Evolutionary conservation across 306 rosid species (phyloP).

Genomic region (Alnus rubra): DNA sequence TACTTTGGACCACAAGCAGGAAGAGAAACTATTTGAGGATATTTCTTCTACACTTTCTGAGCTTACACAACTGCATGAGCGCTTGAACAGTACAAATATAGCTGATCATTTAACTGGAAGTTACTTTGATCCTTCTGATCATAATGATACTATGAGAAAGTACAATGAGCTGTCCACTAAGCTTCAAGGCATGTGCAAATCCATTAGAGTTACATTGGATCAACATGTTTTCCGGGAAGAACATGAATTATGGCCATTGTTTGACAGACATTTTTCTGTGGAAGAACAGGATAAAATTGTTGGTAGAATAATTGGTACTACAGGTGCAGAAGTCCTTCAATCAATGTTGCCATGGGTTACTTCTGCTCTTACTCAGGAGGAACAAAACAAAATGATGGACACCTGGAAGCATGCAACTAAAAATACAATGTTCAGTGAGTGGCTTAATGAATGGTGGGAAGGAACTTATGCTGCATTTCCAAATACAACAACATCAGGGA

Average conservation of each 20-base stretch:
- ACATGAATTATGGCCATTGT: conserved; percentile 76
- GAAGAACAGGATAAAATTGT: conserved; percentile 76
- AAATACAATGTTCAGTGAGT: conserved; percentile 75
- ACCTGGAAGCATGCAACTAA: conserved; percentile 79
- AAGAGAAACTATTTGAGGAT: conserved; percentile 47
- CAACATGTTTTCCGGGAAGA: conserved; percentile 77
- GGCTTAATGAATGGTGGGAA: conserved; percentile 79
- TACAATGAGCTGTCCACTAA: conserved; percentile 43
- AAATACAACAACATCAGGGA: conserved; percentile 31
- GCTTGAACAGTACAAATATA: conserved; percentile 8
- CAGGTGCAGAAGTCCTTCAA: conserved; percentile 85
- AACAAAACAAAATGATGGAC: conserved; percentile 75
- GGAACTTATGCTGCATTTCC: conserved; percentile 51
- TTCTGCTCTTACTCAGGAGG: conserved; percentile 73
- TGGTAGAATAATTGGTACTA: conserved; percentile 74
- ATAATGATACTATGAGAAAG: conserved; percentile 28
- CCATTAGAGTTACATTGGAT: conserved; percentile 63
- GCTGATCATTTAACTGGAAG: conserved; percentile 31
- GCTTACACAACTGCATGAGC: conserved; percentile 34
- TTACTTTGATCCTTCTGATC: conserved; percentile 21
- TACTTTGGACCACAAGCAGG: conserved; percentile 52
- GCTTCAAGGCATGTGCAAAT: conserved; percentile 81
- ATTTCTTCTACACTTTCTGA: conserved; percentile 40
- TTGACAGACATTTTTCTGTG: conserved; percentile 66
- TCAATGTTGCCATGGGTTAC: conserved; percentile 86